These are phyloP conservation scores for Tetradesmus lagerheimii DNA, from an alignment of 139 green algal species.

Conservation along the genomic window DNA sequence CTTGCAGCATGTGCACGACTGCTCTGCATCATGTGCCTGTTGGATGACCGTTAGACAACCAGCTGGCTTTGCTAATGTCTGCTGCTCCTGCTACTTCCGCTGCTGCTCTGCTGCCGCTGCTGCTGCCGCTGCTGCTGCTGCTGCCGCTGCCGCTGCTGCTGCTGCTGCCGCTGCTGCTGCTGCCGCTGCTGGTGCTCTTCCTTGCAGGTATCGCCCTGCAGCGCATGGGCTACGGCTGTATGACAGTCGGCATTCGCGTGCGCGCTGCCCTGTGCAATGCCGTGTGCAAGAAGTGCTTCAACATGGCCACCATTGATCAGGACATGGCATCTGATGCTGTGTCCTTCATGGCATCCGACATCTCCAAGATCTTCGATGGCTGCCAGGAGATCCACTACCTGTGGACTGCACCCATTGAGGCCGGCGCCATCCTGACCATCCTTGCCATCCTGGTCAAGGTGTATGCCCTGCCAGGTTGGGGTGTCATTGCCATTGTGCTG, in stretches of 20 bases:
- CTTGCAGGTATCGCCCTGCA: slow-evolving; percentile 63
- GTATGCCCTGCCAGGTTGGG: slow-evolving; percentile 51
- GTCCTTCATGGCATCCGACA: slow-evolving; percentile 68
- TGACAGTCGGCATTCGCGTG: slow-evolving; percentile 63
- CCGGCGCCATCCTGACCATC: slow-evolving; percentile 66
- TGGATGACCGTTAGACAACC: too few species aligned
- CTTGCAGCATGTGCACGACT: too few species aligned
- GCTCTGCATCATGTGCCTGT: too few species aligned
- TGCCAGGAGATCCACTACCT: slow-evolving; percentile 77
- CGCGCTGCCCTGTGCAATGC: slow-evolving; percentile 62
- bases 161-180: neutral
- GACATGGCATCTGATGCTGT: slow-evolving; percentile 64
- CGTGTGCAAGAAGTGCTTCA: slow-evolving; percentile 69
- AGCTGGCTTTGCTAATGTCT: too few species aligned
- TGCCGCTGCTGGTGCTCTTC: neutral
- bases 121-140: too few species aligned
- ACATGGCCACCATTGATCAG: slow-evolving; percentile 61
- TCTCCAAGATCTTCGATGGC: slow-evolving; percentile 68
- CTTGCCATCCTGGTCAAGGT: slow-evolving; percentile 61
- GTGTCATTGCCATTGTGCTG: slow-evolving; percentile 45
- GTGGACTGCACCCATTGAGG: slow-evolving; percentile 72
- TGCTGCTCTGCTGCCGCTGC: too few species aligned
- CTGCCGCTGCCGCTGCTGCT: too few species aligned
- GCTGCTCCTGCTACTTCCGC: too few species aligned
- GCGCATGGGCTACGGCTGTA: slow-evolving; percentile 71